Base-by-base conservation (phyloP, 1,139 yeast species). In the Pichia sp. region DNA sequence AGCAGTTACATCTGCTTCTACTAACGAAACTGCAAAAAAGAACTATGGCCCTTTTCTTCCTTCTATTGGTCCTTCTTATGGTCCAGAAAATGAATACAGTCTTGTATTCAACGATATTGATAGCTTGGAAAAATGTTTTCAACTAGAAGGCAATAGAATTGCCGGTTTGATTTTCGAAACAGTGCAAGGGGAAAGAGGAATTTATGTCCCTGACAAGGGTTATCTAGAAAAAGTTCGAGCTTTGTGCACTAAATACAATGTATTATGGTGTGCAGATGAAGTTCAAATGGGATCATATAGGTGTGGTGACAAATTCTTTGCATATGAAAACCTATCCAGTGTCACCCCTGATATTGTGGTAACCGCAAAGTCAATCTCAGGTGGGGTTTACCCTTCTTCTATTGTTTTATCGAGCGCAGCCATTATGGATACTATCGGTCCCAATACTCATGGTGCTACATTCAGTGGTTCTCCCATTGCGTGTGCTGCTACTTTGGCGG, bases 381-480 rank as follows among this genome's bases (percentile, higher is more conserved):
- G 37, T 8, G 37, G 37, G 10, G 37, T 31, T 8, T n/a, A 13
- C 18, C 37, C 37, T 31, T 13, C 16, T 8, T 31, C 37, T n/a
- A n/a, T n/a, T n/a, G 37, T 31, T n/a, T n/a, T 31, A 13, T 10
- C 37, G n/a, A 6, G 8, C 18, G 16, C 18, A 31, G 37, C 10
- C n/a, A 31, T 31, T n/a, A 31, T 31, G 37, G 6, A 13, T 26
- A 55, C 61, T 12, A 59, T 62, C 26, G 58, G 49, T 16, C 64
- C 64, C 19, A 57, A 55, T 46, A 41, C 60, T 7, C 74, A 70
- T 55, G 74, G 74, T 9, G 70, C 71, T 21, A 70, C 74, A 0
- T 70, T 65, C 55, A 65, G 68, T 64, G 72, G 68, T 1, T 67
- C 70, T 42, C 71, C 74, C 9, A 58, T 70, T 44, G 68, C 70